Conservation (phyloP, 805 yeast species). For the Yarrowia alimentaria region DNA sequence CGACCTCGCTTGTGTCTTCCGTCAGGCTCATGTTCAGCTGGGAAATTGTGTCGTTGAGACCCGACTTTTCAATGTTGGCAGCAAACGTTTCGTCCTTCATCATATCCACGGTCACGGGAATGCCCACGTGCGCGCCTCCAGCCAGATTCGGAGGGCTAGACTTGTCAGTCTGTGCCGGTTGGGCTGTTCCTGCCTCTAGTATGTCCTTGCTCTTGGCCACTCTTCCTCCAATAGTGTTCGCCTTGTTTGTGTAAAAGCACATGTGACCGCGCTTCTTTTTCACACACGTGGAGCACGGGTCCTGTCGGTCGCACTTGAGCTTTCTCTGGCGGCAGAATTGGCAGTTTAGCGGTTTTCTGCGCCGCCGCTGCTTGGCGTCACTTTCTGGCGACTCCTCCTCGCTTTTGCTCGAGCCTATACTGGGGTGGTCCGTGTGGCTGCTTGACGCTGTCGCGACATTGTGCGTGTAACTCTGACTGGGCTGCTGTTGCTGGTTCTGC, state of each 20-base stretch:
- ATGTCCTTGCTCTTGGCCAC: conserved; percentile 22
- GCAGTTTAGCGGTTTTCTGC: conserved; percentile 39
- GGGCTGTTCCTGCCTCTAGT: not conserved
- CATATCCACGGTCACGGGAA: conserved; percentile 12
- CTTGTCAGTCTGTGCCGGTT: not conserved
- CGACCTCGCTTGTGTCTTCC: conserved; percentile 28
- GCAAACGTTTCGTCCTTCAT: conserved; percentile 5
- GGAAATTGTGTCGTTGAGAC: conserved; percentile 13
- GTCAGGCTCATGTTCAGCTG: conserved; percentile 26
- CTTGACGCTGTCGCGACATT: too few relatives aligned
- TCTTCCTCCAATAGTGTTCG: conserved; percentile 18
- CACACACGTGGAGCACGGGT: conserved; percentile 40
- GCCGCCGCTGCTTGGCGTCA: conserved; percentile 33
- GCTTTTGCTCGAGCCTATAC: too few relatives aligned
- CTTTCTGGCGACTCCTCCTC: too few relatives aligned
- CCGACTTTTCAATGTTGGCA: conserved; percentile 5
- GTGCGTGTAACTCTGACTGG: too few relatives aligned
- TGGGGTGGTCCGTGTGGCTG: too few relatives aligned
- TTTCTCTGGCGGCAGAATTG: conserved; percentile 39
- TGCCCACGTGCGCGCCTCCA: not conserved
- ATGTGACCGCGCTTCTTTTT: conserved; percentile 32
- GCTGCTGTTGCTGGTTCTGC: too few relatives aligned
- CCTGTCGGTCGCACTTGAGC: conserved; percentile 40
- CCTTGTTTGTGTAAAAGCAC: conserved; percentile 30
- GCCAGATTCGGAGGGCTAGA: not conserved